These are phyloP conservation scores for Didymella sp. DNA, from an alignment of 2,329 filamentous ascomycete genomes.

Conservation along the genomic window DNA sequence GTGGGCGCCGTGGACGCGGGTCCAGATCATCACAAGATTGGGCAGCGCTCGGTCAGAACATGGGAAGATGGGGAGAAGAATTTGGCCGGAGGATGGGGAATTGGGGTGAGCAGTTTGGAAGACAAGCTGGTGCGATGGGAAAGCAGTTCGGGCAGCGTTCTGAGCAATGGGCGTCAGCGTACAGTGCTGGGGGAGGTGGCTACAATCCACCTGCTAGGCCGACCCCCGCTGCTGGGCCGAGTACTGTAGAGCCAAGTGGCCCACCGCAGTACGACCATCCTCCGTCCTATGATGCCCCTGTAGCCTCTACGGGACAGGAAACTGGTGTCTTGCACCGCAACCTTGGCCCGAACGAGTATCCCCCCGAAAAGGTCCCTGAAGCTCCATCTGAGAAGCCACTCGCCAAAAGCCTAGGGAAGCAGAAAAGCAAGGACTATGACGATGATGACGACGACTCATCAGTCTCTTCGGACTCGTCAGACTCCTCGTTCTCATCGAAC, in stretches of 20 bases:
- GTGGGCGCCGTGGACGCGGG: conserved; percentile 4
- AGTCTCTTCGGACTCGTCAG: conserved; percentile 33
- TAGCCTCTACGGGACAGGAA: conserved; percentile 27
- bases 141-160: conserved; percentile 25
- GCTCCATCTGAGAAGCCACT: conserved; percentile 1
- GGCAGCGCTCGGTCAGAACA: conserved; percentile 26
- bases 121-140: conserved; percentile 32
- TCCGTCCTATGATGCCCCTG: conserved; percentile 22
- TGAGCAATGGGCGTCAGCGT: conserved; percentile 10
- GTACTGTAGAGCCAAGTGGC: conserved; percentile 9
- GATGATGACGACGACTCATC: conserved; percentile 30
- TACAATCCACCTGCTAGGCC: neutral
- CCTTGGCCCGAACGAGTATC: conserved; percentile 3
- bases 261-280: conserved; percentile 23
- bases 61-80: conserved; percentile 42
- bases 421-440: conserved; percentile 19
- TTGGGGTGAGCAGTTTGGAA: conserved; percentile 26
- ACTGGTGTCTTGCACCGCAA: conserved; percentile 25
- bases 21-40: conserved; percentile 20
- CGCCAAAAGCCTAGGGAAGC: conserved; percentile 1
- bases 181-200: neutral
- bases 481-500: conserved; percentile 23
- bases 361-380: conserved; percentile 6
- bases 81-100: conserved; percentile 21
- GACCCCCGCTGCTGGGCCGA: conserved; percentile 7